phyloP scores from a whole-genome alignment of 148 eudicot species.

The Salicornia ramosissima region DNA sequence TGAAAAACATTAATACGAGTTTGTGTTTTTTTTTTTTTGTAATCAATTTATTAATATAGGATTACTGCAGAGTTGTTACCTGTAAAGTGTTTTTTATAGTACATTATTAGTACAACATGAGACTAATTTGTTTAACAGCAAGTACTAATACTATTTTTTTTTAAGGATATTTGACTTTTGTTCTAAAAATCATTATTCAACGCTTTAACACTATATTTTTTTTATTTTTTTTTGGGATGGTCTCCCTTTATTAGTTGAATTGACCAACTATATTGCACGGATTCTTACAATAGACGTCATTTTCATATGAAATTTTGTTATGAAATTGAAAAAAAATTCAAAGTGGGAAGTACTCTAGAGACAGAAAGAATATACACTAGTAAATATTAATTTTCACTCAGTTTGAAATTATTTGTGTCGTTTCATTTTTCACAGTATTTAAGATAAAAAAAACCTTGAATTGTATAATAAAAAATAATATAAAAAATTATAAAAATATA shows the following conservation, averaged over 20 bases:
- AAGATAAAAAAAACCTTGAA: too few relatives aligned
- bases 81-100: not conserved
- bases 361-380: too few relatives aligned
- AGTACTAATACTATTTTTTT: conserved; percentile 10
- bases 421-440: too few relatives aligned
- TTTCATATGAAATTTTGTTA: too few relatives aligned
- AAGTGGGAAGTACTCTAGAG: too few relatives aligned
- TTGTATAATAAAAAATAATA: too few relatives aligned
- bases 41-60: not conserved
- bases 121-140: conserved; percentile 7
- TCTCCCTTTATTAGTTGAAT: not conserved
- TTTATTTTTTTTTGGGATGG: not conserved
- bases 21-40: not conserved
- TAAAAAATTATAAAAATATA: too few relatives aligned
- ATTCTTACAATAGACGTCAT: too few relatives aligned
- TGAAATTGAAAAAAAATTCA: too few relatives aligned
- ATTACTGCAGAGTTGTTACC: not conserved
- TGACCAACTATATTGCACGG: not conserved
- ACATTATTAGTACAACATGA: not conserved
- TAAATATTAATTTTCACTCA: too few relatives aligned
- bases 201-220: not conserved
- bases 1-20: not conserved
- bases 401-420: too few relatives aligned
- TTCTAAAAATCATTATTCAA: conserved; percentile 1
- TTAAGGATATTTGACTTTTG: conserved; percentile 27